Percentiles rank a stretch among this genome's conserved stretches.
These are phyloP conservation scores for Blastomyces silverae DNA, from an alignment of 2,329 filamentous ascomycete species.

Conservation along the genomic window DNA sequence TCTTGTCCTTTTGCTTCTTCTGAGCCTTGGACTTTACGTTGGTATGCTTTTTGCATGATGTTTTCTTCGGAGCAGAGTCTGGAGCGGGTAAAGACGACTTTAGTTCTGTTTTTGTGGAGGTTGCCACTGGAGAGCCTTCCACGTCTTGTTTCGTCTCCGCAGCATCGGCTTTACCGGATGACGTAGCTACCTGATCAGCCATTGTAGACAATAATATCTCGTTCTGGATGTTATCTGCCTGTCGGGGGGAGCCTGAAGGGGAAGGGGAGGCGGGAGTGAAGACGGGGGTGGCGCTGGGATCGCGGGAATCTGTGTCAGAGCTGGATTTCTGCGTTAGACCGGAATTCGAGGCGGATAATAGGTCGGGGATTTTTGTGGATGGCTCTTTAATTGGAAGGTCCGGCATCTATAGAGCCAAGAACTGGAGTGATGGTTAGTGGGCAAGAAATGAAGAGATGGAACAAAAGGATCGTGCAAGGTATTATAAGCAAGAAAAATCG, in stretches of 20 bases:
- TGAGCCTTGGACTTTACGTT: constrained; percentile 21
- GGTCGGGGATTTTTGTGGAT: background rate
- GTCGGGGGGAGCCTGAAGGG: constrained; percentile 25
- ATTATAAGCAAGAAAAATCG: background rate
- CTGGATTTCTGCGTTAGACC: constrained; percentile 11
- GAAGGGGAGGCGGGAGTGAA: constrained; percentile 24
- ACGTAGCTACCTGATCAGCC: constrained; percentile 27
- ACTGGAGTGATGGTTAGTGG: background rate
- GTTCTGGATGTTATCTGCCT: constrained; percentile 15
- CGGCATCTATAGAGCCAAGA: constrained; percentile 13
- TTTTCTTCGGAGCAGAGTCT: constrained; percentile 27
- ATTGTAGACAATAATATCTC: constrained; percentile 22
- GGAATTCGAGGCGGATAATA: background rate
- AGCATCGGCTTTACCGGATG: constrained; percentile 20
- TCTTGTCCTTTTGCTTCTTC: constrained; percentile 24
- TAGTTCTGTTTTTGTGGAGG: constrained; percentile 25
- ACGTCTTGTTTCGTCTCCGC: constrained; percentile 31
- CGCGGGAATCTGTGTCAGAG: constrained; percentile 21
- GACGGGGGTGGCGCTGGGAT: constrained; percentile 22
- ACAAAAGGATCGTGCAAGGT: background rate
- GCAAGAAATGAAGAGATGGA: background rate
- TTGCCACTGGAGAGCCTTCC: constrained; percentile 26
- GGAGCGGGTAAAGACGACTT: constrained; percentile 23
- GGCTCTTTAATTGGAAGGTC: background rate
- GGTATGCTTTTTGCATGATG: constrained; percentile 31